Conservation (phyloP, 2,329 filamentous ascomycete genomes). For the Exophiala viscosa region DNA sequence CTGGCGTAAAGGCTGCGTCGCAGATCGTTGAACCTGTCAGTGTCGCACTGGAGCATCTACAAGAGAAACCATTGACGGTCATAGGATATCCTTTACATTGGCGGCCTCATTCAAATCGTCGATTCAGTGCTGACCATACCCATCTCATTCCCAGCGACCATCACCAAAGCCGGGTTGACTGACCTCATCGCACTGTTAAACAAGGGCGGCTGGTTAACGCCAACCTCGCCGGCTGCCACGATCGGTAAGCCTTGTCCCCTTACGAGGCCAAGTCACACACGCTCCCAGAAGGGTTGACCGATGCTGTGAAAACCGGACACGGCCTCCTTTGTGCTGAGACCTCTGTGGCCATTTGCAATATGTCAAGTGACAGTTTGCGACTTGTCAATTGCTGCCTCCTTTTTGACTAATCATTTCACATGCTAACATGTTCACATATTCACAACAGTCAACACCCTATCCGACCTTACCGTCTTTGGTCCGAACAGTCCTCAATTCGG, state of each 20-base stretch:
- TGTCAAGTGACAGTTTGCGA: conserved; percentile 10
- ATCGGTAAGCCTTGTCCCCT: conserved; percentile 27
- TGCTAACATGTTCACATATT: neutral
- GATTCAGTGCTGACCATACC: conserved; percentile 49
- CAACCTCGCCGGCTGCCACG: conserved; percentile 18
- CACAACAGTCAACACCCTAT: conserved; percentile 36
- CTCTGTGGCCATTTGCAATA: no score
- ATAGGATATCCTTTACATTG: conserved; percentile 53
- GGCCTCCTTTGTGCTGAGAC: no score
- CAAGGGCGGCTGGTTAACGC: conserved; percentile 34
- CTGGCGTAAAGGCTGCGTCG: conserved; percentile 50
- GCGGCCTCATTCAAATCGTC: conserved; percentile 55
- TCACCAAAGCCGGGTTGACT: conserved; percentile 44
- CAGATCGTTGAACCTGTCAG: conserved; percentile 50
- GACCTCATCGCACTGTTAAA: conserved; percentile 47
- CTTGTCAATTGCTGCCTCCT: conserved; percentile 32
- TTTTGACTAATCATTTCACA: conserved; percentile 4
- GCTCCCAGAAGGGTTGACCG: no score
- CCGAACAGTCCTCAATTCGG: conserved; percentile 60
- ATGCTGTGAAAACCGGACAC: no score
- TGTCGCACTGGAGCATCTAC: neutral
- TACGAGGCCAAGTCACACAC: neutral
- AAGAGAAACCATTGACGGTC: neutral
- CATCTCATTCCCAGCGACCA: conserved; percentile 40
- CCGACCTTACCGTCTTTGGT: conserved; percentile 53